Evolutionary conservation across 1,284 basidiomycete genomes (phyloP), one percentile per base, ranked within the genome.

Genomic region (Sporisorium graminicola): DNA sequence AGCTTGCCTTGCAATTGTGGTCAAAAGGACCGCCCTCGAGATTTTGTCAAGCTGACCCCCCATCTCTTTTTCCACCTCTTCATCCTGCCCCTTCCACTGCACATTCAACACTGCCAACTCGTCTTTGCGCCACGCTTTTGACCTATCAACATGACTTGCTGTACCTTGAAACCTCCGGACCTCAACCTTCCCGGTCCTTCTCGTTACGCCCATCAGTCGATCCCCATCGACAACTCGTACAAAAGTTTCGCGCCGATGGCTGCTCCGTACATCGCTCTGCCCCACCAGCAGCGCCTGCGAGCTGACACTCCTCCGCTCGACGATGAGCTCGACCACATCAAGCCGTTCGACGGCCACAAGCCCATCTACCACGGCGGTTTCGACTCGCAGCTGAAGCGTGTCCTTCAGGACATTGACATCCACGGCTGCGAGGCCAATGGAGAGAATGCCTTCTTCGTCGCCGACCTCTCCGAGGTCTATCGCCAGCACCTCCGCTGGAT

Each of bases 361-460:
- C 72, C 74, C 35, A 75, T 85, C 60, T 84, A 68, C 60, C 56
- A 58, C 35, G 84, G 84, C 46, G 66, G 69, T 43, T 69, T 79
- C n/a, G 72, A 72, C 50, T 43, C 68, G 20, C 82, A 85, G 64
- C 72, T 85, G 35, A 74, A 65, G 51, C 66, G 61, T 4, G 78
- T 75, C 10, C 81, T 84, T 24, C 43, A 58, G 27, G 58, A 67
- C 52, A 82, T 85, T 65, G 86, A 88, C 74, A 71, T 87, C 9
- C 85, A 87, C 61, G 78, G 78, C 27, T 87, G 87, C 76, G 87
- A 87, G 52, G 87, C 84, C 42, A 90, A 95, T 81, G 91, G 93
- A 14, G 97, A 99, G 87, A 91, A 92, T 77, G 95, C 97, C 1
- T 98, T 98, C 86, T 98, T 97, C 82, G 94, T 98, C 13, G 95